These are phyloP conservation scores for Ammopiptanthus mongolicus DNA, from an alignment of 306 rosid species.

Conservation along the genomic window DNA sequence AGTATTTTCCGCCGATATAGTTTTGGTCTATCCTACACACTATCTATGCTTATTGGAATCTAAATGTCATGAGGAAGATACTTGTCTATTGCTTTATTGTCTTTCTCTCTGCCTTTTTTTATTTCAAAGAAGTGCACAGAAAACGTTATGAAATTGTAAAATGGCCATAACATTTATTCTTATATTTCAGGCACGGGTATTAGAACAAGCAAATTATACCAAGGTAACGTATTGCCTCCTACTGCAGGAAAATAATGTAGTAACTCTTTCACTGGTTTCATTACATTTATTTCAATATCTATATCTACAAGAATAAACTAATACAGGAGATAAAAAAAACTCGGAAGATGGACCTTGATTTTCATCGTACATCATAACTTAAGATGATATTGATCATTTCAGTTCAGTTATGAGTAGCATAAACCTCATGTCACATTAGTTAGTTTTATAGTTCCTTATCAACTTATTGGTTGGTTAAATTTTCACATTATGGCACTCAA, in stretches of 20 bases:
- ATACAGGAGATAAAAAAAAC: background rate
- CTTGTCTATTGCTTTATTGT: background rate
- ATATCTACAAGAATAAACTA: background rate
- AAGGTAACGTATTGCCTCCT: slow-evolving; percentile 37
- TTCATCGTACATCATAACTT: background rate
- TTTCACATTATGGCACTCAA: background rate
- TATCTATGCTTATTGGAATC: background rate
- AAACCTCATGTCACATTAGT: background rate
- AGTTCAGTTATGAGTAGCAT: background rate
- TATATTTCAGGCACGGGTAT: slow-evolving; percentile 43
- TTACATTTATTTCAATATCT: background rate
- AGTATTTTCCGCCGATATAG: background rate
- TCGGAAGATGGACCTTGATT: background rate
- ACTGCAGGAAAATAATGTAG: background rate
- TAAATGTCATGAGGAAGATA: background rate
- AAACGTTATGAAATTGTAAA: background rate
- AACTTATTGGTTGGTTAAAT: background rate
- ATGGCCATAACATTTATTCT: background rate
- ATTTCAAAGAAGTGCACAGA: background rate
- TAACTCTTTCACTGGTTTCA: background rate
- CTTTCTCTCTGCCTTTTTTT: background rate
- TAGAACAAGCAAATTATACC: slow-evolving; percentile 63
- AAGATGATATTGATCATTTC: background rate
- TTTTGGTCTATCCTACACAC: background rate
- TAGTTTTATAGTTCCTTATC: background rate